These are phyloP conservation scores for Cymbopogon citratus DNA, from an alignment of 176 grass and related monocot genomes.

Conservation along the genomic window DNA sequence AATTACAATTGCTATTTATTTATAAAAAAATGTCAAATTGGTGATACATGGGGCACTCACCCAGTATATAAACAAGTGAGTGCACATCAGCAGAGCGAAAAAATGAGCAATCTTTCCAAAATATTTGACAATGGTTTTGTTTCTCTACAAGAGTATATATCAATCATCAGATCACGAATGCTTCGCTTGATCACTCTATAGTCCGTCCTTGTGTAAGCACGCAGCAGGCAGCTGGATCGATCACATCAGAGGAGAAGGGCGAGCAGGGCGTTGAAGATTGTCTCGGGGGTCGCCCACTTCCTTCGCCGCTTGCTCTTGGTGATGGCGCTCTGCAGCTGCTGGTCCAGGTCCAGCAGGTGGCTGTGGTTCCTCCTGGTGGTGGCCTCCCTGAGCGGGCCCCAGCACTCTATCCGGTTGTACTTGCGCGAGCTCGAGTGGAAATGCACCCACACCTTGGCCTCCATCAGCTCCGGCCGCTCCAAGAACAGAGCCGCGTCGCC, in stretches of 20 bases:
- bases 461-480: conserved; percentile 71
- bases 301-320: conserved; percentile 9
- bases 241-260: conserved; percentile 60
- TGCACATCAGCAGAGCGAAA: too few species aligned
- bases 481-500: conserved; percentile 70
- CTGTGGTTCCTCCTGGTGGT: conserved; percentile 33
- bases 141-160: too few species aligned
- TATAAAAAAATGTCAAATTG: too few species aligned
- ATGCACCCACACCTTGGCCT: conserved; percentile 76
- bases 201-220: background rate
- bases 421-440: conserved; percentile 75
- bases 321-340: conserved; percentile 32
- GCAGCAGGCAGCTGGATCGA: background rate
- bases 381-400: conserved; percentile 61
- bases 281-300: conserved; percentile 45
- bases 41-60: too few species aligned
- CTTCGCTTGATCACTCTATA: background rate
- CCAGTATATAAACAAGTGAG: too few species aligned
- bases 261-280: conserved; percentile 63
- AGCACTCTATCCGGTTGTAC: conserved; percentile 87
- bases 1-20: too few species aligned
- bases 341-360: conserved; percentile 32
- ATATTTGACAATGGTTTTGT: too few species aligned
- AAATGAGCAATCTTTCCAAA: too few species aligned
- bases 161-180: background rate